Percentiles rank a stretch among this genome's conserved stretches.
Conservation (phyloP, 371 early-diverging fungal genomes). For the Mortierella sp. region DNA sequence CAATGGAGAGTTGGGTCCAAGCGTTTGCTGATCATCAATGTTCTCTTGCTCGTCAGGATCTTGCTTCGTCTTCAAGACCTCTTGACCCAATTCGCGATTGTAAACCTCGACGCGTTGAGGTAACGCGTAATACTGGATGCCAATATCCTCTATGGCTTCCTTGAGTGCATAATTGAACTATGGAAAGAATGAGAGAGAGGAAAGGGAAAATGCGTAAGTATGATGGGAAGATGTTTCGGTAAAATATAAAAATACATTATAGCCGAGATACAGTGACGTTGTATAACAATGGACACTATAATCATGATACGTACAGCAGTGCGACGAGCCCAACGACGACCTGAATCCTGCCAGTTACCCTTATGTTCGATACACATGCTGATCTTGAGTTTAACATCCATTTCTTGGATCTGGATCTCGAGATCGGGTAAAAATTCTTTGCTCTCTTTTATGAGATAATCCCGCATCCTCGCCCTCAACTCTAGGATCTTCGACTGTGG, state of each 20-base stretch:
- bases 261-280: too few species aligned
- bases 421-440: conserved; percentile 76
- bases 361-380: conserved; percentile 73
- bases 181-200: too few species aligned
- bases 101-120: conserved; percentile 60
- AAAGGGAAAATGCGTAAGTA: background rate
- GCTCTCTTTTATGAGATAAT: conserved; percentile 70
- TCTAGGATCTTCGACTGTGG: conserved; percentile 68
- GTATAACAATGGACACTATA: too few species aligned
- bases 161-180: conserved; percentile 76
- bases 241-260: background rate
- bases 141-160: conserved; percentile 68
- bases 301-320: conserved; percentile 43
- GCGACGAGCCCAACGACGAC: conserved; percentile 72
- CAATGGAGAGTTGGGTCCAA: conserved; percentile 37
- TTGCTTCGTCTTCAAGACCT: background rate
- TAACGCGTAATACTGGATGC: conserved; percentile 68
- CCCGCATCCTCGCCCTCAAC: conserved; percentile 65
- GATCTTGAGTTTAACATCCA: conserved; percentile 68
- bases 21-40: conserved; percentile 3
- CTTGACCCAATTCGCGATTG: conserved; percentile 20
- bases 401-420: conserved; percentile 71
- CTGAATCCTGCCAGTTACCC: conserved; percentile 84
- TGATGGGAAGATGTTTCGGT: background rate
- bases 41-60: background rate